Evolutionary conservation across 306 rosid species (phyloP), one percentile per base, ranked within the genome.

Genomic region (Dryas octopetala): DNA sequence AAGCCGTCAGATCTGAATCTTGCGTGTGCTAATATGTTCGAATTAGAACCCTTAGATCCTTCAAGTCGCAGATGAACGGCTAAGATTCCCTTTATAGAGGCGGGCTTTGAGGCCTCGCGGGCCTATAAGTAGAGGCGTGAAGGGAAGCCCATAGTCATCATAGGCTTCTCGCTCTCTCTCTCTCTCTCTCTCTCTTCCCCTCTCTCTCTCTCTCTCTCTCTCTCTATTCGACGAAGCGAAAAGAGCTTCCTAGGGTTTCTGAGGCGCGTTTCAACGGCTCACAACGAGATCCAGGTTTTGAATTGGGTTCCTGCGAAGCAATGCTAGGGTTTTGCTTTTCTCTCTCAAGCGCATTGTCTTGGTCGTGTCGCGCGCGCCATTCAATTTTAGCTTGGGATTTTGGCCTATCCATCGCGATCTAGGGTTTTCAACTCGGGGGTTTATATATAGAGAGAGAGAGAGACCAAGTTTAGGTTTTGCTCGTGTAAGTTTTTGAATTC

Each of bases 211-310:
- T 13, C 1, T 77, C 49, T 62, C 54, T 75, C 83, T 64, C 63
- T 46, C 79, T 75, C 28, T 63, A n/a, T 73, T 76, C 85, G 80
- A 82, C 74, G 75, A 69, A 76, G 28, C 38, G 38, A 32, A 28
- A 32, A 32, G 76, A 86, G 74, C 75, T 85, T 70, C 54, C 87
- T 78, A 86, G 93, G 93, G 89, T 90, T 91, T 32, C 38, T 84
- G 80, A 62, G n/a, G 62, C 76, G 74, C 89, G 72, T 85, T 80
- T 79, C 83, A 70, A 78, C 72, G 84, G 78, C 84, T 81, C 70
- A 77, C 75, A 58, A 15, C 79, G 86, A 62, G 80, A 84, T 86
- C 87, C 94, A 84, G 91, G 90, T 84, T 89, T 86, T 75, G 71
- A 77, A 83, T 86, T 85, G 87, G 91, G 74, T 62, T 82, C 46